These are phyloP conservation scores for Syzygium grande DNA, from an alignment of 345 rosid species.

Conservation along the genomic window DNA sequence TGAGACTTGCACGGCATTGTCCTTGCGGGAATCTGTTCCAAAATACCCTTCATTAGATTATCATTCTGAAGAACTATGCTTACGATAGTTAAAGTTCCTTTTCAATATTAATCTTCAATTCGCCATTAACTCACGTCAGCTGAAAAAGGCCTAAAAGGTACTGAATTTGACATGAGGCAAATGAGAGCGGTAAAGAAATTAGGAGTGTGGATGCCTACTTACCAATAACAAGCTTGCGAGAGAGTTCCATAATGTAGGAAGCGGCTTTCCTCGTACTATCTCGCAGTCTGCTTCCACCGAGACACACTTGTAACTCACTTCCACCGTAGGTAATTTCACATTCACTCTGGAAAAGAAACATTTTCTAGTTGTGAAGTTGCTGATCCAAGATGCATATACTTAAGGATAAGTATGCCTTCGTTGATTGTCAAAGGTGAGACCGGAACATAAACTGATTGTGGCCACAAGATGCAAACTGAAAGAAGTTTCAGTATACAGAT, in stretches of 20 bases:
- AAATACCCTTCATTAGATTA: background rate
- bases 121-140: background rate
- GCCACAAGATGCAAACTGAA: background rate
- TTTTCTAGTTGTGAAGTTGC: background rate
- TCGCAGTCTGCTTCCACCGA: slow-evolving; percentile 55
- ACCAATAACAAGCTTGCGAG: slow-evolving; percentile 30
- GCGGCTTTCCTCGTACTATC: slow-evolving; percentile 64
- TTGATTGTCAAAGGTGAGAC: background rate
- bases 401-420: background rate
- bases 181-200: background rate
- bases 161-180: background rate
- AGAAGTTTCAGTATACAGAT: background rate
- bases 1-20: background rate
- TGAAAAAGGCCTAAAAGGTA: background rate
- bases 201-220: slow-evolving; percentile 12
- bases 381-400: background rate
- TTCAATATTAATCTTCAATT: background rate
- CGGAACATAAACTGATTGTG: background rate
- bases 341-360: slow-evolving; percentile 34
- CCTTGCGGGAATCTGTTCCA: background rate
- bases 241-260: slow-evolving; percentile 77
- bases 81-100: background rate
- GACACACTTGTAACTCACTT: slow-evolving; percentile 51
- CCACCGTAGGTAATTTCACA: slow-evolving; percentile 48
- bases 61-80: background rate